Conservation (phyloP, 495 filamentous ascomycete genomes). For the Penicillium pulvis region DNA sequence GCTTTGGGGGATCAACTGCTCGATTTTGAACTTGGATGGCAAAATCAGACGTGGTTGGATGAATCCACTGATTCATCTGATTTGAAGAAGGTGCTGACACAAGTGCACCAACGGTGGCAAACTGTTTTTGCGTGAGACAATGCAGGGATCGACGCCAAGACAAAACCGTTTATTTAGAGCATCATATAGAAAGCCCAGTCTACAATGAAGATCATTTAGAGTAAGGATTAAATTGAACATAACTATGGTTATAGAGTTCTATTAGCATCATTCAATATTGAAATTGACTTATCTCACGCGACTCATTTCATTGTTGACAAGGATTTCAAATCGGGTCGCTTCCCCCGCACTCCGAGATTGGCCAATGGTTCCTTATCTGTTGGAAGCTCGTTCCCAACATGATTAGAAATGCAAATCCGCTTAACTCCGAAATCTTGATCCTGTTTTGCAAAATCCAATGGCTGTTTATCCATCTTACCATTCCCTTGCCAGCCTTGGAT, state of each 20-base stretch:
- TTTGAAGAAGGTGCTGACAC: constrained; percentile 23
- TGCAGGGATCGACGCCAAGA: background rate
- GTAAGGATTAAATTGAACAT: background rate
- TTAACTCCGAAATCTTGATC: constrained; percentile 7
- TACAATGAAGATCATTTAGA: background rate
- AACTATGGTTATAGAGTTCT: background rate
- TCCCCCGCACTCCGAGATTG: background rate
- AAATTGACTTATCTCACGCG: background rate
- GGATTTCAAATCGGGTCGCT: background rate
- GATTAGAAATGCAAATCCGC: constrained; percentile 27
- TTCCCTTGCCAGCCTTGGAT: background rate
- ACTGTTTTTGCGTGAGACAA: constrained; percentile 22
- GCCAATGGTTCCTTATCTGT: too few species aligned
- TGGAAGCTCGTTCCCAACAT: background rate
- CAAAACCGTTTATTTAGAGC: background rate
- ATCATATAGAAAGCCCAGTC: background rate
- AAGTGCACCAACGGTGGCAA: constrained; percentile 22
- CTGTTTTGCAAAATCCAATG: background rate
- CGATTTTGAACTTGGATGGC: constrained; percentile 46
- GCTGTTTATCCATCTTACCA: background rate
- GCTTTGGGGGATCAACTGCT: constrained; percentile 29
- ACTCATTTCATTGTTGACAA: background rate
- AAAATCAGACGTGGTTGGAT: constrained; percentile 26
- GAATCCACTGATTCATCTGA: constrained; percentile 18
- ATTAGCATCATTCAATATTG: background rate